Conservation (phyloP, 345 rosid species). For the Abelmoschus esculentus region DNA sequence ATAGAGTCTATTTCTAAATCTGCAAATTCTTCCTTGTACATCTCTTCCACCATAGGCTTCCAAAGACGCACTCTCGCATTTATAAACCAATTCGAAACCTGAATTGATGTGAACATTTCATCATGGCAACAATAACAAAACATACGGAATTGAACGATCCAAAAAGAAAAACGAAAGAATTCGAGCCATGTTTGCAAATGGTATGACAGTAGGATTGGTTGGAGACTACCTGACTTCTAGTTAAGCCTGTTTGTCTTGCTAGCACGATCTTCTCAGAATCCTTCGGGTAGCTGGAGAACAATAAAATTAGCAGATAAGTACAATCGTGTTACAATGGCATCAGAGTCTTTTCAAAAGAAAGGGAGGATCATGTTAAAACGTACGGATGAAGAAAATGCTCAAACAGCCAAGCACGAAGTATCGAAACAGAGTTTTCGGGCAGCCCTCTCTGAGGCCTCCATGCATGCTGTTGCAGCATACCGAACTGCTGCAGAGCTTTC, state of each 20-base stretch:
- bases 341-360: background rate
- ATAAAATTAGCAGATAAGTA: background rate
- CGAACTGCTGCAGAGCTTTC: conserved; percentile 76
- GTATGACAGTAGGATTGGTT: background rate
- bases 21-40: conserved; percentile 94
- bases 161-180: too few species aligned
- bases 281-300: conserved; percentile 67
- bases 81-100: conserved; percentile 98
- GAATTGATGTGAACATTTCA: conserved; percentile 3
- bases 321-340: background rate
- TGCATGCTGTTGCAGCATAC: conserved; percentile 78
- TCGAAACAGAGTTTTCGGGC: conserved; percentile 81
- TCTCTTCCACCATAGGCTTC: conserved; percentile 99
- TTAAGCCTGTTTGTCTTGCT: conserved; percentile 94
- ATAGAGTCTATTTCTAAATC: conserved; percentile 63
- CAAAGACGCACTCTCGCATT: conserved; percentile 96
- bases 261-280: conserved; percentile 93
- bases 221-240: conserved; percentile 76
- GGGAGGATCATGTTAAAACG: conserved; percentile 12
- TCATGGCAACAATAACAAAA: background rate
- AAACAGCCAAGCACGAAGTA: conserved; percentile 97
- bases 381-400: conserved; percentile 99
- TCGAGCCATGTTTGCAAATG: too few species aligned
- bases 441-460: conserved; percentile 97
- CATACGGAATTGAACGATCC: background rate